phyloP scores from a whole-genome alignment of 2,329 filamentous ascomycete genomes.

The Epichloe sylvatica region DNA sequence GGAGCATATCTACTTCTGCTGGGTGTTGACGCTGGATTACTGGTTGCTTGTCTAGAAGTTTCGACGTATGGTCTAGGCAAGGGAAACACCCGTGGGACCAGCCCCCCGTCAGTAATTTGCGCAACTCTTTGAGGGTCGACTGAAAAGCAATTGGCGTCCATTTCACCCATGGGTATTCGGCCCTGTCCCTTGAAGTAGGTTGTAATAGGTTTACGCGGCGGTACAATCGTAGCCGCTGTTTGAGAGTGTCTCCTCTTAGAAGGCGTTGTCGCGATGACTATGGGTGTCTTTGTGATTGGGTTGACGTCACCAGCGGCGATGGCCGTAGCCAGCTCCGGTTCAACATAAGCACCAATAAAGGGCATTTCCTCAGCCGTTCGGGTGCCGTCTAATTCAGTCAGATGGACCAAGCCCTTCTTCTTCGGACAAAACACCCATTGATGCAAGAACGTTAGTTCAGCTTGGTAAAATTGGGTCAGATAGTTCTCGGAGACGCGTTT shows the following conservation, averaged over 20 bases:
- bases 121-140: constrained; percentile 35
- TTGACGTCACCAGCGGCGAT: constrained; percentile 75
- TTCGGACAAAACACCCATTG: constrained; percentile 87
- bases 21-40: constrained; percentile 3
- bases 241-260: constrained; percentile 30
- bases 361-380: constrained; percentile 57
- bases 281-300: constrained; percentile 69
- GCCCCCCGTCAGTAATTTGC: constrained; percentile 36
- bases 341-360: constrained; percentile 66
- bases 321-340: constrained; percentile 52
- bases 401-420: constrained; percentile 55
- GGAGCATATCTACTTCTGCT: constrained; percentile 8
- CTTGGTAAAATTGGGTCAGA: constrained; percentile 65
- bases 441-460: constrained; percentile 84
- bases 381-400: constrained; percentile 52
- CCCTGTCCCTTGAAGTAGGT: constrained; percentile 37
- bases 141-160: constrained; percentile 47
- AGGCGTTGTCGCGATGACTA: constrained; percentile 29
- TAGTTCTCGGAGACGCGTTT: constrained; percentile 77
- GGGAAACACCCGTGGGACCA: constrained; percentile 42
- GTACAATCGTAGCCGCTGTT: constrained; percentile 11
- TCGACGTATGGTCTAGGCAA: constrained; percentile 44
- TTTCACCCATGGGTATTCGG: constrained; percentile 45
- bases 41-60: constrained; percentile 13
- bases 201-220: constrained; percentile 35